A percentile compares a stretch with the other conserved stretches of the same genome.
Conservation (phyloP, 306 rosid genomes). For the apple (Malus domestica) region ASM211411v1 NC_041804.1:2520001-2520500, state of each 20-base stretch:
- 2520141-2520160: background rate
- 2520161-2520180: background rate
- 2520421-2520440: slow-evolving; percentile 33
- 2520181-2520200: background rate
- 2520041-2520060: background rate
- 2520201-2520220: background rate
- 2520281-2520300: background rate
- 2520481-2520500: background rate
- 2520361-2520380: slow-evolving; percentile 51
- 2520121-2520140: background rate
- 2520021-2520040: background rate
- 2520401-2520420: slow-evolving; percentile 56
- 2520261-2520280: background rate
- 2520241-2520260: background rate
- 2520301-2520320: background rate
- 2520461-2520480: background rate
- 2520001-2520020: background rate
- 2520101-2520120: background rate
- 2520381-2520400: slow-evolving; percentile 74
- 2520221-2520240: background rate
- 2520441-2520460: background rate
- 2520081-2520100: background rate
- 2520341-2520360: background rate
- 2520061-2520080: background rate
- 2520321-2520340: background rate